Evolutionary conservation across 495 filamentous ascomycete species (phyloP).

Genomic region (Penicillium atrosanguineum): DNA sequence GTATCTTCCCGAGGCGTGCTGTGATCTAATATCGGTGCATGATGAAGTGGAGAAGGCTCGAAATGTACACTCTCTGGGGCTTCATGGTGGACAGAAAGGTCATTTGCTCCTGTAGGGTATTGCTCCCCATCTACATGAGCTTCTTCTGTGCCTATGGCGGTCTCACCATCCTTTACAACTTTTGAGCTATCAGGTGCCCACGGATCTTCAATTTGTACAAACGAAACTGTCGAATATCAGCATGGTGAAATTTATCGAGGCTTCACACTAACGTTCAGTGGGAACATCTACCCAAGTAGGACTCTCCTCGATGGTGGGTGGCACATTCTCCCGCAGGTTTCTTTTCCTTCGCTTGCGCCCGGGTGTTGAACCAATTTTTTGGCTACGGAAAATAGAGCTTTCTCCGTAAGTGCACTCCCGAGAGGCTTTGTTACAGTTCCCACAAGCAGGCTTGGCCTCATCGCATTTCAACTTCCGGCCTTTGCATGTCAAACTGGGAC

Average conservation of each 20-base stretch:
- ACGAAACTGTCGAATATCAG: constrained; percentile 2
- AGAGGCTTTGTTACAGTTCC: constrained; percentile 11
- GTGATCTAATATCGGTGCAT: no score
- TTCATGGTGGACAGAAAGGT: no score
- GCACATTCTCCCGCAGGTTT: not conserved
- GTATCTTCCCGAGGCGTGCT: no score
- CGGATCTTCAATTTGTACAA: constrained; percentile 9
- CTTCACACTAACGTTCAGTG: no score
- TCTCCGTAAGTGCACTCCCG: constrained; percentile 13
- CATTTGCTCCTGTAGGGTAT: no score
- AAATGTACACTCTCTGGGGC: no score
- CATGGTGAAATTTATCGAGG: not conserved
- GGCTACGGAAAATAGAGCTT: constrained; percentile 11
- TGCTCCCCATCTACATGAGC: no score
- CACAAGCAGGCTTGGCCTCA: constrained; percentile 16
- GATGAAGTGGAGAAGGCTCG: no score
- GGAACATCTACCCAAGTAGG: no score
- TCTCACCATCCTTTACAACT: not conserved
- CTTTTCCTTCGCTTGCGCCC: not conserved
- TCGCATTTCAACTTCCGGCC: constrained; percentile 30
- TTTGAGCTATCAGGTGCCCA: not conserved
- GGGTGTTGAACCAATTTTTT: constrained; percentile 1
- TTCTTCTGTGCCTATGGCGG: no score
- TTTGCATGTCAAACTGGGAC: constrained; percentile 24
- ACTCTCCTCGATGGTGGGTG: no score